Conservation (phyloP, 768 basidiomycete genomes). For the Coprinellus aureogranulatus region DNA sequence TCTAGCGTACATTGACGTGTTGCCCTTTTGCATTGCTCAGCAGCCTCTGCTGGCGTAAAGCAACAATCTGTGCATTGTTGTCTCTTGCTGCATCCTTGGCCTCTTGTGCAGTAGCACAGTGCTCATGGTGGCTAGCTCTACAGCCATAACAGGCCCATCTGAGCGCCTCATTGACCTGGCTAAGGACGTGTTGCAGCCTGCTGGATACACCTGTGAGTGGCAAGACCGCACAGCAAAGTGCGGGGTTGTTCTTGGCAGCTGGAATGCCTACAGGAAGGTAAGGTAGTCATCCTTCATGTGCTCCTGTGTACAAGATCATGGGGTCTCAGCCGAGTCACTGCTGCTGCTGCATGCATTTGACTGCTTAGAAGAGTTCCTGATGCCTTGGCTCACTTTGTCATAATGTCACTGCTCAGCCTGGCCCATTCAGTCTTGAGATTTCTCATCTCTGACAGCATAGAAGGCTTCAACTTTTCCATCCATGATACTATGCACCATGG, state of each 20-base stretch:
- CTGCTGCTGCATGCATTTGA: too few species aligned
- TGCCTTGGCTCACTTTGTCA: too few species aligned
- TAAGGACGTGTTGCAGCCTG: slow-evolving; percentile 21
- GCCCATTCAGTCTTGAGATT: too few species aligned
- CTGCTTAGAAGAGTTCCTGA: too few species aligned
- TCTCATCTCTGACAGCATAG: too few species aligned
- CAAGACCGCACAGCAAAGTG: slow-evolving; percentile 18
- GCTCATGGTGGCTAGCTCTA: slow-evolving; percentile 4
- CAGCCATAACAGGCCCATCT: neutral
- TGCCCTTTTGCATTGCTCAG: neutral
- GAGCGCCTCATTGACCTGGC: slow-evolving; percentile 22
- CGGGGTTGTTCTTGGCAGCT: slow-evolving; percentile 20
- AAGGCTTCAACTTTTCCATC: too few species aligned
- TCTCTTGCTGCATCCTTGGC: neutral
- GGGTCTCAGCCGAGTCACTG: too few species aligned
- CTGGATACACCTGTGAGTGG: slow-evolving; percentile 29
- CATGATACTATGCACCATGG: too few species aligned
- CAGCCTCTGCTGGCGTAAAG: neutral
- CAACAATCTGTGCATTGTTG: too few species aligned
- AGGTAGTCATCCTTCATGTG: neutral
- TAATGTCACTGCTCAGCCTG: too few species aligned
- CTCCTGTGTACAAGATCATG: too few species aligned
- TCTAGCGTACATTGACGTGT: neutral
- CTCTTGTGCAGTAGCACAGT: neutral
- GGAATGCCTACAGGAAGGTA: slow-evolving; percentile 29